These are phyloP conservation scores for Umbilicaria muhlenbergii DNA, from an alignment of 495 filamentous ascomycete species.

Conservation along the genomic window DNA sequence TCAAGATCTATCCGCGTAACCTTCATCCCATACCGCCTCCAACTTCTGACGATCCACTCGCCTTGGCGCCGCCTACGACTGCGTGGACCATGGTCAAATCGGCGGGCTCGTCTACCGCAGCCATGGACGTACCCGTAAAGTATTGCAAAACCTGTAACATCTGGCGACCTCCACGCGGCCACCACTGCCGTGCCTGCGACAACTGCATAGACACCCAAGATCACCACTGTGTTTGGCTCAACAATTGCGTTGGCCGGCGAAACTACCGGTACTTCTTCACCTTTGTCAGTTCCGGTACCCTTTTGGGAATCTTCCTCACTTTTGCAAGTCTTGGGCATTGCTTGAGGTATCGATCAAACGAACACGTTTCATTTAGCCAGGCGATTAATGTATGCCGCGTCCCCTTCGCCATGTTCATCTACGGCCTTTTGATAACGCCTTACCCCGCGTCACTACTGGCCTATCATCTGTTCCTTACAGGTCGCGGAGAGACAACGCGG, in stretches of 20 bases:
- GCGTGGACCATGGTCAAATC: conserved; percentile 85
- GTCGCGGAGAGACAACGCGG: conserved; percentile 81
- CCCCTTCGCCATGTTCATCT: conserved; percentile 81
- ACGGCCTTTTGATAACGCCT: conserved; percentile 52
- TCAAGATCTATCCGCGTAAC: conserved; percentile 71
- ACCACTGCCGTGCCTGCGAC: conserved; percentile 93
- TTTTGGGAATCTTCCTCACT: conserved; percentile 63
- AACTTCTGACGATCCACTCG: conserved; percentile 56
- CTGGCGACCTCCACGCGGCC: conserved; percentile 88
- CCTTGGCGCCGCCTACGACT: conserved; percentile 67
- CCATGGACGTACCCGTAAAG: conserved; percentile 95
- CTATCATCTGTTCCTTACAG: conserved; percentile 85
- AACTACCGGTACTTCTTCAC: conserved; percentile 98
- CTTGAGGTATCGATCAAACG: conserved; percentile 45
- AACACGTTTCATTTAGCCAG: conserved; percentile 45
- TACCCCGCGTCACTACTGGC: conserved; percentile 74
- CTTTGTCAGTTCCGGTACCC: conserved; percentile 59
- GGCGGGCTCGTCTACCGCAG: conserved; percentile 50
- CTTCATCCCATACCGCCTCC: conserved; percentile 44
- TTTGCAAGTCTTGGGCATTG: conserved; percentile 68
- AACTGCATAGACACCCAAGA: conserved; percentile 96
- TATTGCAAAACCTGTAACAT: conserved; percentile 95
- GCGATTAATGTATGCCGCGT: conserved; percentile 57
- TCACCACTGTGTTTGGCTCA: conserved; percentile 98
- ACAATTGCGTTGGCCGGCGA: conserved; percentile 92